Evolutionary conservation across 108 stramenopile species (phyloP), one percentile per base, ranked within the genome.

Genomic region (Cyclotella cryptica): DNA sequence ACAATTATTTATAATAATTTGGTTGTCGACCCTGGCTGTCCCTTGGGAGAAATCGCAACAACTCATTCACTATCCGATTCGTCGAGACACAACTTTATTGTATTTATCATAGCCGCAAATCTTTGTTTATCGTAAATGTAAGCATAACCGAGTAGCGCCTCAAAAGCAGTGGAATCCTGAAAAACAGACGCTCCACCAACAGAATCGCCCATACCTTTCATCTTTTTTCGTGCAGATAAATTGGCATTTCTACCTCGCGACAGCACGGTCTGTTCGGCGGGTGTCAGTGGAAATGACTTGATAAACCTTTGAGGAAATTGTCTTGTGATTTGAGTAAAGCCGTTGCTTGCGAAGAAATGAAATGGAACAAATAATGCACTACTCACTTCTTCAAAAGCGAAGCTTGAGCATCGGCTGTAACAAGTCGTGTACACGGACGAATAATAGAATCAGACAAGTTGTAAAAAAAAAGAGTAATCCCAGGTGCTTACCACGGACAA

Each of bases 141-240:
- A 6, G 91, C 58, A 64, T 91, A 96, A 28, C 95, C 95, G 63
- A 96, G 53, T 60, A 96, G 65, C 21, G 92, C 91, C 74, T 96
- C 95, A 28, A 96, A 82, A 28, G 95, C 90, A 45, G 92, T 93
- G 18, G 95, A 88, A 87, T 93, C 95, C 83, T 93, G 92, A 61
- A 91, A 92, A 0, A 84, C 86, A 26, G 79, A 80, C 22, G 90
- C 84, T 40, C 87, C 79, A 40, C 84, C 63, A 10, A 81, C 24
- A 24, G 65, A 77, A 40, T 84, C 74, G 24, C 76, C 84, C 11
- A 68, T 54, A 0, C 74, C 69, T 57, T 80, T 81, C 11, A 53
- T 29, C 49, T 82, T 85, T 69, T 81, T 85, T 30, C 81, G 41
- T 0, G 80, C 68, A 26, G 80, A 78, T 29, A 75, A 60, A 47